Evolutionary conservation across 148 eudicot species (phyloP).

Genomic region (Rhododendron griersonianum): DNA sequence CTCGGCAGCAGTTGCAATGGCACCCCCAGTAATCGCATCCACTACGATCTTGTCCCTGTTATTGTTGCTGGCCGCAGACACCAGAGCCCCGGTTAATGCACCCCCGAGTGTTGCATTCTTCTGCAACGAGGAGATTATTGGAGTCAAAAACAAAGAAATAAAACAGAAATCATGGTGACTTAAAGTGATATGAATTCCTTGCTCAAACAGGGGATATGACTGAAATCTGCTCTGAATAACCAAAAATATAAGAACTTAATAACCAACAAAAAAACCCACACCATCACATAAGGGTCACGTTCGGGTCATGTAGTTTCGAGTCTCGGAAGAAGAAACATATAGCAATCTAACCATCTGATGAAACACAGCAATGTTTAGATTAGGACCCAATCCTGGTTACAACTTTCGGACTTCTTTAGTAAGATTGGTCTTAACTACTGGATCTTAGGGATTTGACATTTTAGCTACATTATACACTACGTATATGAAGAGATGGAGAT

Average conservation of each 20-base stretch:
- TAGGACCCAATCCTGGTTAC: not conserved
- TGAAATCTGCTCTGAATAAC: not conserved
- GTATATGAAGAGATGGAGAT: not conserved
- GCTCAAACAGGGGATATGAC: not conserved
- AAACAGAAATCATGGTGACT: not conserved
- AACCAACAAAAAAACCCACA: not conserved
- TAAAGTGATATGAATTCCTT: not conserved
- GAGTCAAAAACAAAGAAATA: not conserved
- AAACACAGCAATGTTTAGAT: not conserved
- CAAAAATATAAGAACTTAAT: not conserved
- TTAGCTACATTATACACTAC: not conserved
- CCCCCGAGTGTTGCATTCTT: conserved; percentile 78
- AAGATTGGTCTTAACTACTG: not conserved
- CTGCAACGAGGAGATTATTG: conserved; percentile 32
- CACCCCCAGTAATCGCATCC: conserved; percentile 82
- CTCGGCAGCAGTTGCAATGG: conserved; percentile 84
- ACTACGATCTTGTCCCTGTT: conserved; percentile 56
- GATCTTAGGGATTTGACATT: no score
- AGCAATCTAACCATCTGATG: not conserved
- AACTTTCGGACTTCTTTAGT: not conserved
- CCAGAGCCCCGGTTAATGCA: conserved; percentile 72
- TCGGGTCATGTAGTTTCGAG: not conserved
- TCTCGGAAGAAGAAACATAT: not conserved
- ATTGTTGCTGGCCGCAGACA: conserved; percentile 50
- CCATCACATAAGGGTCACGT: not conserved